These are phyloP conservation scores for Russula dissimulans DNA, from an alignment of 768 basidiomycete genomes.

Conservation along the genomic window DNA sequence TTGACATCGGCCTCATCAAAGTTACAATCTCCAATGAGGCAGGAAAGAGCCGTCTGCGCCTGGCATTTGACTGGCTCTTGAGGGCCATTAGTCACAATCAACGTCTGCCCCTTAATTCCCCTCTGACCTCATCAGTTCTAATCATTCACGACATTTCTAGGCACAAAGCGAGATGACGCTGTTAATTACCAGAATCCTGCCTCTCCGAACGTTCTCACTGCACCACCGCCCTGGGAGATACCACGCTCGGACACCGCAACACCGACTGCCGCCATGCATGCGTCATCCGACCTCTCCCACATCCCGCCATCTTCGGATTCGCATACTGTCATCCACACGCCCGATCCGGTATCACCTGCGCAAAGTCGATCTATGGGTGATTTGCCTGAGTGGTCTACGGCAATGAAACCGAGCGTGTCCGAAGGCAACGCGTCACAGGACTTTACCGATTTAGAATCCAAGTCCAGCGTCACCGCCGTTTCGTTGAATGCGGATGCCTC, in stretches of 20 bases:
- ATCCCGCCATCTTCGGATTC: neutral
- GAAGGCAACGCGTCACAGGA: constrained; percentile 20
- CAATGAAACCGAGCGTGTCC: constrained; percentile 24
- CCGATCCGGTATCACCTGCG: constrained; percentile 37
- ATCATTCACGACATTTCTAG: neutral
- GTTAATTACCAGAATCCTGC: constrained; percentile 58
- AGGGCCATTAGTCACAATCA: constrained; percentile 39
- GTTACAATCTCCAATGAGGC: constrained; percentile 47
- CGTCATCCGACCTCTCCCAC: constrained; percentile 24
- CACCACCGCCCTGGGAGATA: constrained; percentile 48
- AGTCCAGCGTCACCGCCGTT: neutral
- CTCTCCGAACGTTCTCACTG: constrained; percentile 49
- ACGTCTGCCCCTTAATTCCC: constrained; percentile 2
- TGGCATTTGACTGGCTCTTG: constrained; percentile 66
- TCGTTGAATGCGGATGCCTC: constrained; percentile 4
- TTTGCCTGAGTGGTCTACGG: constrained; percentile 32
- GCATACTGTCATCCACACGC: neutral
- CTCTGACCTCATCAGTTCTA: neutral
- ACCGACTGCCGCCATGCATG: constrained; percentile 32
- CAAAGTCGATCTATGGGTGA: constrained; percentile 51
- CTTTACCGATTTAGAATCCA: constrained; percentile 8
- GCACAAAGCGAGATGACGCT: constrained; percentile 20
- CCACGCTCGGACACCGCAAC: constrained; percentile 40
- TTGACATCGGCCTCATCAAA: constrained; percentile 74
- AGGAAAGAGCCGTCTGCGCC: constrained; percentile 65